Evolutionary conservation across 176 grass and related monocot genomes (phyloP), one percentile per base, ranked within the genome.

Genomic region (Echinochloa phyllopogon): DNA sequence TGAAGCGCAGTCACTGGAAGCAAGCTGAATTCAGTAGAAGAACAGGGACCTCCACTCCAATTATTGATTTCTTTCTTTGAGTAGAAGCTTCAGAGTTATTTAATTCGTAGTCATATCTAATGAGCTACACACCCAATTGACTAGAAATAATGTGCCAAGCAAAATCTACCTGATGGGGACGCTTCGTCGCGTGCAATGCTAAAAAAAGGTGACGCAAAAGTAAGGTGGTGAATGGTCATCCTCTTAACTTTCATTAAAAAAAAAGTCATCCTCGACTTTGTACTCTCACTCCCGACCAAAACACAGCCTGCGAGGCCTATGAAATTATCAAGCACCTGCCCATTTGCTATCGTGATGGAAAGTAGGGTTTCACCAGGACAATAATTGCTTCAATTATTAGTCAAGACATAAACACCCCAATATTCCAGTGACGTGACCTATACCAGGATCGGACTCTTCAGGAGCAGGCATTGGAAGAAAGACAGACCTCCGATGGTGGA

Each of bases 91-190:
- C 37, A 59, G 56, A 6, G 58, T 29, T 77, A 7, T 29, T 21
- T 6, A 29, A n/a, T 41, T 11, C 18, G 25, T 62, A 58, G 14
- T 13, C 38, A 48, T 38, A 52, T 51, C 6, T 14, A 87, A 61
- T 61, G 40, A 40, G 12, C 15, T 16, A 62, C 6, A 27, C 27
- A 10, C 39, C 69, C 58, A 43, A 37, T 72, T 12, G 16, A 20
- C 15, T 3, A 37, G 17, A n/a, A n/a, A 64, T 38, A 18, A 10
- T 15, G 33, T 21, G 41, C n/a, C 25, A 29, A 48, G 29, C 38
- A 41, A 58, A 67, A 84, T 84, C 76, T 13, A 43, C 8, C 6
- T 73, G 59, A 89, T 41, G 0, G 69, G 12, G 81, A 84, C 75
- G 20, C 75, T 74, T 74, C 2, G 40, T 78, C 13, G 13, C 24